Conservation (phyloP, 345 rosid species). For the Heritiera littoralis region DNA sequence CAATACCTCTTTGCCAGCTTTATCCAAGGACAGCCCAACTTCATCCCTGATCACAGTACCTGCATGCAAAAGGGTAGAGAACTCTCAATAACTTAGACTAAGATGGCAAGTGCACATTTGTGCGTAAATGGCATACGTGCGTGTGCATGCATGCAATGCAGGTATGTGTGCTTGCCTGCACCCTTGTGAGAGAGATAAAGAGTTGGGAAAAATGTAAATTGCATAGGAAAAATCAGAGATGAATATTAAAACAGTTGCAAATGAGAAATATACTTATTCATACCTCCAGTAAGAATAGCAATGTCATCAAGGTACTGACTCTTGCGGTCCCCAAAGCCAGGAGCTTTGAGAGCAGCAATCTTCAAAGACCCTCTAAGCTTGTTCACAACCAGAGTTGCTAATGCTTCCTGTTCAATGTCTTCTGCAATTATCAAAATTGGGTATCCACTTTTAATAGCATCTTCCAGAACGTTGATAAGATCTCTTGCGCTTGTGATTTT, state of each 20-base stretch:
- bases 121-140: neutral
- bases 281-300: conserved; percentile 88
- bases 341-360: conserved; percentile 93
- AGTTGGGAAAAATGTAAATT: neutral
- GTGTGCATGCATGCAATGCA: neutral
- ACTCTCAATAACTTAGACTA: too few relatives aligned
- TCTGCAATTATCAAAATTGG: conserved; percentile 80
- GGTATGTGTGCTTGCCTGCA: neutral
- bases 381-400: conserved; percentile 93
- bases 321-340: conserved; percentile 96
- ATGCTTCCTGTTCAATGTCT: conserved; percentile 95
- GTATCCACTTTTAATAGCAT: conserved; percentile 75
- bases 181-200: neutral
- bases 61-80: neutral
- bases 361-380: conserved; percentile 86
- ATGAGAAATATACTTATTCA: neutral
- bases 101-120: neutral
- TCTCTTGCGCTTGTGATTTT: conserved; percentile 95
- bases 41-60: conserved; percentile 91
- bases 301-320: conserved; percentile 96
- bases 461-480: conserved; percentile 76
- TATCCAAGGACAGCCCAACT: conserved; percentile 89
- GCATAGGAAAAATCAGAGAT: neutral
- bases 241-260: neutral
- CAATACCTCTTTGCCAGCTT: conserved; percentile 83